Evolutionary conservation across 768 basidiomycete species (phyloP), one percentile per base, ranked within the genome.

Genomic region (Kwoniella dejecticola): DNA sequence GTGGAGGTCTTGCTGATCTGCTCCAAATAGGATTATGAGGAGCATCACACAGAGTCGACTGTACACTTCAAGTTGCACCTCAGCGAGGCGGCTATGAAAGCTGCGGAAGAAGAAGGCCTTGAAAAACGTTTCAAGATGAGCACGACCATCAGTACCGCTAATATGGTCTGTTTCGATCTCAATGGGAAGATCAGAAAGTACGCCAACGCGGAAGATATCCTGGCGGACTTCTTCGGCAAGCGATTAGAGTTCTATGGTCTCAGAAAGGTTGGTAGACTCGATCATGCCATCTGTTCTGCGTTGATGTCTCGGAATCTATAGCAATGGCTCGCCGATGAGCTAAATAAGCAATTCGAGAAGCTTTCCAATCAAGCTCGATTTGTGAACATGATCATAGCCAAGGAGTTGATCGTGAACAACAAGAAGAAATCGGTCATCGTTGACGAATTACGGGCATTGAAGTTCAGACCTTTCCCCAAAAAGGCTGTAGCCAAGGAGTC

Each of bases 151-250:
- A 89, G 83, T 78, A 96, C 91, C 15, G 85, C 86, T 76, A 99
- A 99, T 81, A 98, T 99, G 96, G 96, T 98, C 17, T 93, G 91
- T 80, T 99, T 99, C 79, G 95, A 99, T 79, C 85, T 90, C 62
- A 89, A 94, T 17, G 88, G 91, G 69, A 96, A 95, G 82, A 95
- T 99, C 81, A 91, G 88, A 81, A 94, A 88, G 80, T 98, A 97
- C 78, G 82, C 85, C 17, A 84, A 87, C 0, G 86, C 96, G 0
- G 96, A 98, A 75, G 89, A 93, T 67, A 90, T 99, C 54, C 79
- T 98, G 45, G 87, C 90, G 65, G 94, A 96, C 38, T 99, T 96
- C 76, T 99, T 90, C 75, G 89, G 90, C 26, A 81, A 87, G 57
- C 86, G 96, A 15, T 80, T 99, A 65, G 87, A 89, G 26, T 92